Conservation (phyloP, 257 asterid genomes). For the Solanum chiquidenum region DNA sequence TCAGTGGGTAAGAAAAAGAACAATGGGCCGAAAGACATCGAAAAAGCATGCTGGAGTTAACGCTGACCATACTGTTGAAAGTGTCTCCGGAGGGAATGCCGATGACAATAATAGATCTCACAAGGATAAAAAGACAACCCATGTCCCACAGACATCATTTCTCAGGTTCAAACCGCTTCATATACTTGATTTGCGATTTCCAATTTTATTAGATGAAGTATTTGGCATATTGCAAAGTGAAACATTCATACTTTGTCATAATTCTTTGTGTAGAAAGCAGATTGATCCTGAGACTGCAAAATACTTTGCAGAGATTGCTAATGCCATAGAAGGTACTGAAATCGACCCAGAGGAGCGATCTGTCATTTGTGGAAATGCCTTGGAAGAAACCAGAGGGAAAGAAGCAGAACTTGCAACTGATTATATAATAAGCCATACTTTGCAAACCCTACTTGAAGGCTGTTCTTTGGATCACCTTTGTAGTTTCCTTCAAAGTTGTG, state of each 20-base stretch:
- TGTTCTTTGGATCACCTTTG: slow-evolving; percentile 74
- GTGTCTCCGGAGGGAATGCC: slow-evolving; percentile 10
- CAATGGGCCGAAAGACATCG: slow-evolving; percentile 45
- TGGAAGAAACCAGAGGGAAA: slow-evolving; percentile 91
- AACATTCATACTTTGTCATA: not conserved
- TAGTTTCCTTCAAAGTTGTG: slow-evolving; percentile 52
- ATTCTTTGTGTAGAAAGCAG: slow-evolving; percentile 37
- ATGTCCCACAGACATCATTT: slow-evolving; percentile 28
- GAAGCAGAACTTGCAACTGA: slow-evolving; percentile 90
- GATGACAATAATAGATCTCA: slow-evolving; percentile 10
- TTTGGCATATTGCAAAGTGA: not conserved
- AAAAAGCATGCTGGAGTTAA: slow-evolving; percentile 25
- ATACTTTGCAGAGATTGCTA: slow-evolving; percentile 79
- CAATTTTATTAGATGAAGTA: not conserved
- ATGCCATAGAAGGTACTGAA: slow-evolving; percentile 65
- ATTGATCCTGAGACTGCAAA: slow-evolving; percentile 79
- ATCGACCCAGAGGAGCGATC: slow-evolving; percentile 70
- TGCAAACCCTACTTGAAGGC: slow-evolving; percentile 79
- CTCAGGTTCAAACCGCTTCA: slow-evolving; percentile 42
- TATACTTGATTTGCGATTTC: not conserved
- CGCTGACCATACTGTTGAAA: slow-evolving; percentile 24
- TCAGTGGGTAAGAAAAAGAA: slow-evolving; percentile 24
- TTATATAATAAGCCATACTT: slow-evolving; percentile 80
- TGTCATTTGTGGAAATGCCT: slow-evolving; percentile 66
- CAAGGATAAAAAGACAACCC: slow-evolving; percentile 14